Evolutionary conservation across 169 alveolate species (phyloP).

Genomic region (Plasmodium gonderi): DNA sequence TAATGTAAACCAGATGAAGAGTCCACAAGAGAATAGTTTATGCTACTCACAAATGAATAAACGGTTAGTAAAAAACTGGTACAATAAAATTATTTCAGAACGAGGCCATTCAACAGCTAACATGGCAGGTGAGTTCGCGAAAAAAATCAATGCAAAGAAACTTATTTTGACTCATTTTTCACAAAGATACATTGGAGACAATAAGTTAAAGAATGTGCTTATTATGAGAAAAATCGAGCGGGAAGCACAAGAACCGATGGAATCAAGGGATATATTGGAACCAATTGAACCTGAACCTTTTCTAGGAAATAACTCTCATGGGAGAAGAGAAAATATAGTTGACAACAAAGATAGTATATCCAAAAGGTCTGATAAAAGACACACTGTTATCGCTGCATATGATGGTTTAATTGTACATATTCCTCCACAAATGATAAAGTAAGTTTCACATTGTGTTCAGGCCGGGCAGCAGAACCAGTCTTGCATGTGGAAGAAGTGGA

Average conservation of each 20-base stretch:
- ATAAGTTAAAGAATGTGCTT: slow-evolving; percentile 67
- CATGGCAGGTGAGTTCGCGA: slow-evolving; percentile 82
- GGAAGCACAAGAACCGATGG: slow-evolving; percentile 74
- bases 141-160: slow-evolving; percentile 71
- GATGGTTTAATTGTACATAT: slow-evolving; percentile 48
- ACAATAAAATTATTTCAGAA: slow-evolving; percentile 74
- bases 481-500: not conserved
- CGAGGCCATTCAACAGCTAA: slow-evolving; percentile 83
- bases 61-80: not conserved
- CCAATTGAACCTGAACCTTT: no score
- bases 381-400: slow-evolving; percentile 50
- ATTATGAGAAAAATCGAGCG: slow-evolving; percentile 76
- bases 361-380: not conserved
- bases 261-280: no score
- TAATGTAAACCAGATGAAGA: no score
- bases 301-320: not conserved
- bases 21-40: no score
- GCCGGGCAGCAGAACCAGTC: no score
- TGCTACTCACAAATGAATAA: not conserved
- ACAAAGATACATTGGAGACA: slow-evolving; percentile 82
- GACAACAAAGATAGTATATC: not conserved
- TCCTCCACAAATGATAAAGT: slow-evolving; percentile 35
- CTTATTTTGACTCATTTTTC: slow-evolving; percentile 82
- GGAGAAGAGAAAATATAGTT: not conserved
- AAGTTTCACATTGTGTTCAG: not conserved